Evolutionary conservation across 768 basidiomycete genomes (phyloP), one percentile per base, ranked within the genome.

Genomic region (Fomitopsis serialis): DNA sequence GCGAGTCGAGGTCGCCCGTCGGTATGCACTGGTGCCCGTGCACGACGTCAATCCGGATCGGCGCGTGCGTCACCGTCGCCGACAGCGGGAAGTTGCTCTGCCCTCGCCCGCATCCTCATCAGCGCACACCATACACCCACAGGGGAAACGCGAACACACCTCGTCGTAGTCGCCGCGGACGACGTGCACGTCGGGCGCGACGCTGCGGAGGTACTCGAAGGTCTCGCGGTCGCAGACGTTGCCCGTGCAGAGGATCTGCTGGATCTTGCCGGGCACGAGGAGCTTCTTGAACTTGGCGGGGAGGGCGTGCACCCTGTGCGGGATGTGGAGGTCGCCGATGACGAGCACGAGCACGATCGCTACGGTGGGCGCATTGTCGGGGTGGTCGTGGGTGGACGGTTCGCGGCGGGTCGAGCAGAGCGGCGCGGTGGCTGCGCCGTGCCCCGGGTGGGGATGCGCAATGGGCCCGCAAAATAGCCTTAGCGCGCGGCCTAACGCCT

Each of bases 161-260:
- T 98, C 95, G 66, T 99, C 97, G 63, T 92, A 97, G 68, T 98
- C 97, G 3, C 97, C 97, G 61, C 85, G 78, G 2, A 95, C 96
- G 42, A 93, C 87, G 59, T 90, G 80, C 7, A 98, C 90, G 64
- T 98, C 97, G 10, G 90, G 84, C 17, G 91, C 87, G n/a, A 99
- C 89, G 13, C 91, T 93, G 59, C 92, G 78, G 22, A 99, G 77
- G 74, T 97, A 98, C 61, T 98, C 97, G 70, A 89, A 94, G 7
- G 97, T 98, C 71, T 98, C 96, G 63, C 87, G 86, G 73, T 99
- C 97, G 69, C 92, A 95, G 22, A 98, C 87, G 67, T 98, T 98
- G 45, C 97, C 97, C 0, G 96, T 98, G 68, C 93, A 97, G 23
- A 98, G 77, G 54, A 98, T 97, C 69, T 98, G 96, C 57, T 95